Conservation (phyloP, 176 grass and related monocot species). For the Musa troglodytarum region DNA sequence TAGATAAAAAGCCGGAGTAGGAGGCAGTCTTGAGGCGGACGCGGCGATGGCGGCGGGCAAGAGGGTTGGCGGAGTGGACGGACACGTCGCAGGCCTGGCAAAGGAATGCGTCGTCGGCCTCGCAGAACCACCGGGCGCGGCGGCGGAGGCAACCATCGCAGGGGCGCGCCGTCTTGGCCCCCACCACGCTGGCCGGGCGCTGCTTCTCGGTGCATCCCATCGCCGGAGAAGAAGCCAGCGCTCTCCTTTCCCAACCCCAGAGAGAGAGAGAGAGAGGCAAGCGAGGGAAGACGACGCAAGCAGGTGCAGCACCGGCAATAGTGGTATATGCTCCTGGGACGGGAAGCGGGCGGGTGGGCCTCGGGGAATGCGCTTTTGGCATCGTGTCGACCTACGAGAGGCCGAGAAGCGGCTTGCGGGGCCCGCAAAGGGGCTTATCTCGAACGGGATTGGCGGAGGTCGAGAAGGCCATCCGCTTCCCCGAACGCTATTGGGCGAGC, state of each 20-base stretch:
- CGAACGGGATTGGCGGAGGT: conserved; percentile 25
- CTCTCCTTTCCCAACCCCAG: too few relatives aligned
- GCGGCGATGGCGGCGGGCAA: conserved; percentile 67
- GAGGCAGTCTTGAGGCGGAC: conserved; percentile 38
- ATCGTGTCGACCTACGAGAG: too few relatives aligned
- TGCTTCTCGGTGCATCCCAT: conserved; percentile 28
- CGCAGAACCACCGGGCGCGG: conserved; percentile 85
- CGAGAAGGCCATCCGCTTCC: conserved; percentile 25
- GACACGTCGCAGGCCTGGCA: conserved; percentile 71
- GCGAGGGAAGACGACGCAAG: too few relatives aligned
- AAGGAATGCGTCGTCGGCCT: conserved; percentile 75
- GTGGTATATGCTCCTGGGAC: too few relatives aligned
- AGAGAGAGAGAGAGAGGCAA: too few relatives aligned
- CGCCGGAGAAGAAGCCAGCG: not conserved
- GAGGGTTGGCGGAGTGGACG: conserved; percentile 78
- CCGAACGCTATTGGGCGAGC: conserved; percentile 23
- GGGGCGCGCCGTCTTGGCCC: conserved; percentile 50
- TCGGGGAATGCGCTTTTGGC: too few relatives aligned
- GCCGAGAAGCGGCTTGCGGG: not conserved
- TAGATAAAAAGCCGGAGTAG: not conserved
- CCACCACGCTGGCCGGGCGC: conserved; percentile 3
- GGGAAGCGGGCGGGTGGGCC: too few relatives aligned
- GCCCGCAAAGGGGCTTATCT: conserved; percentile 38
- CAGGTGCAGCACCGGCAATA: too few relatives aligned
- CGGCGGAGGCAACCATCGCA: conserved; percentile 66